Base-by-base conservation (phyloP, 2,329 filamentous ascomycete genomes). In the Lojkania enalia region DNA sequence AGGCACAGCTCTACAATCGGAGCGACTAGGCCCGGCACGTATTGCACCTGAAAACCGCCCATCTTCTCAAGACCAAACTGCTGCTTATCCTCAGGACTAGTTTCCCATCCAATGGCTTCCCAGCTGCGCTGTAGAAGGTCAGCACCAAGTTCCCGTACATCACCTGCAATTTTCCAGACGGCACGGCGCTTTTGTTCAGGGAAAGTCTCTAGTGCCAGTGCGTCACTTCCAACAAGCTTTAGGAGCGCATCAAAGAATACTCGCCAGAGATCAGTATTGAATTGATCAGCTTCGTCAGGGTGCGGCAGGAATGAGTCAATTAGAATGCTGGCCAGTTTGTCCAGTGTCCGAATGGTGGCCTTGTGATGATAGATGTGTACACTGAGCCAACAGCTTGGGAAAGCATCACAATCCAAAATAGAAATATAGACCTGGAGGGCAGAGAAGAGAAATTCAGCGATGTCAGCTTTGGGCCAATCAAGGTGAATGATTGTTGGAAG, bases 121-220 rank as follows among this genome's bases (percentile, higher is more conserved):
- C 94, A 99, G 4, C 87, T 92, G 20, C 83, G 81, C 49, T 87
- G 83, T 23, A 99, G 75, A 6, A 99, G 77, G 39, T 92, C 88
- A 3, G 94, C 92, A 13, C 95, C 94, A 54, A 90, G 82, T 67
- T 97, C 91, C 44, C 94, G 82, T 39, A 99, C 90, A 71, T 99
- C 95, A 4, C 94, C 94, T 3, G 92, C 94, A 64, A 99, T 96
- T 74, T 97, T 99, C 94, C 95, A 99, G 1, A 97, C 92, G 1
- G 94, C 92, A 43, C 94, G 79, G 35, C 94, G 80, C 73, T 97
- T 99, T 72, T 99, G 94, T 68, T 99, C 95, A 0, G 94, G 90
- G 64, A 96, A 97, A 0, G 91, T 96, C 66, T 99, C 94, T 27
- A 99, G 79, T 0, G 94, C 91, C 15, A 99, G 79, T 0, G 87